Evolutionary conservation across 352 stramenopile species (phyloP), one percentile per base, ranked within the genome.

Genomic region (Pythium coloratum): DNA sequence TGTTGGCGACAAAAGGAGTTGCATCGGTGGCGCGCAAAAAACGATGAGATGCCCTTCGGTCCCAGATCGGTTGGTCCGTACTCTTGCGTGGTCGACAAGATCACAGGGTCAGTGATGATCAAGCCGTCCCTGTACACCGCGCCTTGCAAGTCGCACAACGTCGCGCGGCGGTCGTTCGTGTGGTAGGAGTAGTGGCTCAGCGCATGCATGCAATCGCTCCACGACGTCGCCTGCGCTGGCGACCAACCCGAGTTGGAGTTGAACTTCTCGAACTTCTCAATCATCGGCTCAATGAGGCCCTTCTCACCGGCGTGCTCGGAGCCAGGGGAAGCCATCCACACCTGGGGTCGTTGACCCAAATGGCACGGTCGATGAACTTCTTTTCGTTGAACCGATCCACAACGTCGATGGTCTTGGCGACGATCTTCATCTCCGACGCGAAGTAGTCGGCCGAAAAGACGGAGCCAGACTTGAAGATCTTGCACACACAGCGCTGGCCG

Each of bases 201-300:
- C 18, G 74, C 76, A 66, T 82, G 76, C 68, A 80, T 77, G 7
- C 65, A 64, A 28, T 62, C 38, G 20, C 65, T 64, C 59, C 64
- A 40, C 60, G 66, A 73, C 2, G 65, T 69, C 32, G 58, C 54
- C 60, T 54, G 14, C 28, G 60, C 49, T 4, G 60, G 60, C 7
- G 49, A 65, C 76, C 57, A 63, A 14, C 75, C 75, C 59, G 59
- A 68, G 55, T 85, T 85, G 14, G 59, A 77, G 47, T 85, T 85
- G 70, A 85, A 80, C 57, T 85, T 85, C 69, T 81, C 54, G 55
- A 77, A 85, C 42, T 79, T 69, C 3, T 72, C 28, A 40, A 79
- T 81, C 59, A 74, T 78, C 55, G 75, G 72, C 46, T 80, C 75
- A 10, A 76, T 47, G 14, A 81, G 53, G 18, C 40, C 57, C 36